Base-by-base conservation (phyloP, 2,329 filamentous ascomycete genomes). In the Neurospora sp. region DNA sequence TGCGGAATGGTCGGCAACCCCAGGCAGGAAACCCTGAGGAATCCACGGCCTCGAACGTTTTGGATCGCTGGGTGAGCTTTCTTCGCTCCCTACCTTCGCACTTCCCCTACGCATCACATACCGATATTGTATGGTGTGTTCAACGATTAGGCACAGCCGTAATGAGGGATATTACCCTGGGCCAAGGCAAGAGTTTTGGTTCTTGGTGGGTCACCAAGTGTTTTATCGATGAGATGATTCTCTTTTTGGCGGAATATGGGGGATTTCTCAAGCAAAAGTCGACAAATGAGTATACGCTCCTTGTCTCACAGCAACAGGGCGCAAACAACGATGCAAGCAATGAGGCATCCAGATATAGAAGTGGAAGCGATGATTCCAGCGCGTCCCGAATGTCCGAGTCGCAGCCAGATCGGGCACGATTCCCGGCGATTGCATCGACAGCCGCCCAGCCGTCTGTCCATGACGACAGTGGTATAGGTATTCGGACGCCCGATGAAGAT, bases 121-220 rank as follows among this genome's bases (percentile, higher is more conserved):
- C 90, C 1, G 90, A 92, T 52, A 86, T 96, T 70, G 87, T 96
- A 10, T 90, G 90, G 80, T 93, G 90, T 73, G 89, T 95, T 52
- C 90, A 93, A 75, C 86, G 89, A 33, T 83, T 96, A 28, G 90
- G 92, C 13, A 93, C 91, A 8, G 89, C 91, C 23, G 90, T 92
- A 19, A 88, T 96, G 82, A 86, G 93, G 69, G 93, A 96, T 75
- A 86, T 96, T 70, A 96, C 92, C 0, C 89, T 96, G 68, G 85
- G 88, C 52, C 90, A 91, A 73, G 91, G 91, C 19, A 89, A 90
- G 77, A 94, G 91, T 76, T 96, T 95, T 77, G 91, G 92, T n/a
- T 90, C 91, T 6, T 96, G 93, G 93, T 96, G 92, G 92, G 92
- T 97, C 70, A 93, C 93, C 3, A 97, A 97, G 79, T 94, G 95